Conservation (phyloP, 192 early-diverging fungal genomes). For the Coemansia sp. region DNA sequence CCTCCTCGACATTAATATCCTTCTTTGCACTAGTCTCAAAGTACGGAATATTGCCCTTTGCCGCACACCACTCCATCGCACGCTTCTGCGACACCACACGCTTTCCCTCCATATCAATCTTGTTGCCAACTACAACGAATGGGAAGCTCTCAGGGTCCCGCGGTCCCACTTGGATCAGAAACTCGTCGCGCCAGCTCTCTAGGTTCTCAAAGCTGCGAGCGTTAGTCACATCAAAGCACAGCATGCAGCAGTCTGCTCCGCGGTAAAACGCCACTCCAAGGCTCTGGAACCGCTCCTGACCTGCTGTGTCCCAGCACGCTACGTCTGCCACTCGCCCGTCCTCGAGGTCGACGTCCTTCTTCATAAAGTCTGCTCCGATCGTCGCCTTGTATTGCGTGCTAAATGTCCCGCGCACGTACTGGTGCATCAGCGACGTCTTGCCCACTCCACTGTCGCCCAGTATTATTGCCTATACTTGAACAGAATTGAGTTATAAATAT, state of each 20-base stretch:
- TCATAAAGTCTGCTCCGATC: conserved; percentile 99
- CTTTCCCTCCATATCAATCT: conserved; percentile 96
- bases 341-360: conserved; percentile 89
- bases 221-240: conserved; percentile 97
- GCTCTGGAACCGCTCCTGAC: conserved; percentile 98
- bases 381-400: conserved; percentile 98
- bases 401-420: conserved; percentile 98
- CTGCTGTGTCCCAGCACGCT: conserved; percentile 98
- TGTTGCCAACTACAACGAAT: conserved; percentile 99
- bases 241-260: conserved; percentile 98
- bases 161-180: conserved; percentile 93
- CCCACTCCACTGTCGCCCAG: conserved; percentile 78
- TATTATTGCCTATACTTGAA: conserved; percentile 42
- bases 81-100: conserved; percentile 91
- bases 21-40: conserved; percentile 99
- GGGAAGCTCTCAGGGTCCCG: conserved; percentile 97
- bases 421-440: conserved; percentile 99
- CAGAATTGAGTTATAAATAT: not conserved
- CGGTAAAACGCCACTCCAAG: conserved; percentile 99
- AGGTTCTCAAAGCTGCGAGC: conserved; percentile 93
- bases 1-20: conserved; percentile 97
- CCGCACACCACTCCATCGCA: conserved; percentile 94
- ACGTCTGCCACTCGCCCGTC: conserved; percentile 95
- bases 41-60: conserved; percentile 96
- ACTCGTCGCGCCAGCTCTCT: conserved; percentile 99